Evolutionary conservation across 768 basidiomycete species (phyloP), one percentile per base, ranked within the genome.

Genomic region (Mycena belliarum): DNA sequence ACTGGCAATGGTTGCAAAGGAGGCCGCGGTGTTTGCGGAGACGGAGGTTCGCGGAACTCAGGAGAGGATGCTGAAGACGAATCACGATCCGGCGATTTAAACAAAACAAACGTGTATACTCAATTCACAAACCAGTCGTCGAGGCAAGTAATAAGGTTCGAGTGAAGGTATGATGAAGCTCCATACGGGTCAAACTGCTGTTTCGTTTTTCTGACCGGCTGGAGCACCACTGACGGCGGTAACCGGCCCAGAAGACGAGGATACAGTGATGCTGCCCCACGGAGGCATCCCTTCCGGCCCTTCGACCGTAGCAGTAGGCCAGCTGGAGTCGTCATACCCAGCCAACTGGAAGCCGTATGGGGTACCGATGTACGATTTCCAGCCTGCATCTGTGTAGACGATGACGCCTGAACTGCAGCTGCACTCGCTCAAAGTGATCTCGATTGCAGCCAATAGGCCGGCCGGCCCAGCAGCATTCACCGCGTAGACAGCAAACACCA

Each of bases 241-340:
- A 9, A 44, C 37, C 6, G 57, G 57, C 14, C 23, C 44, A 4
- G 46, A n/a, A 14, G 21, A 4, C 25, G 44, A 12, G 20, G 48
- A 9, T 1, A 52, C 51, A 15, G 59, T 40, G 18, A 37, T 23
- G 4, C 26, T 52, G 3, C 68, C 68, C 69, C 68, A 71, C 6
- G 72, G 66, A 5, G 47, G 20, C 6, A 57, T 48, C 4, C 69
- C 68, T 29, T 62, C 65, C 7, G 40, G 40, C 21, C 40, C 70
- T 47, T 66, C 63, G 16, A 57, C 61, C n/a, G 64, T 45, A 8
- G 62, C 67, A 23, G 57, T 26, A 9, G 57, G 28, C 70, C 69
- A 73, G 0, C 49, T 53, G 18, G 66, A 56, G 43, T 68, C 66
- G 28, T 70, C 40, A 42, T 68, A 63, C 9, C 38, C 57, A 42